These are phyloP conservation scores for Parastagonospora nodorum DNA, from an alignment of 2,329 filamentous ascomycete genomes.

Conservation along the genomic window DNA sequence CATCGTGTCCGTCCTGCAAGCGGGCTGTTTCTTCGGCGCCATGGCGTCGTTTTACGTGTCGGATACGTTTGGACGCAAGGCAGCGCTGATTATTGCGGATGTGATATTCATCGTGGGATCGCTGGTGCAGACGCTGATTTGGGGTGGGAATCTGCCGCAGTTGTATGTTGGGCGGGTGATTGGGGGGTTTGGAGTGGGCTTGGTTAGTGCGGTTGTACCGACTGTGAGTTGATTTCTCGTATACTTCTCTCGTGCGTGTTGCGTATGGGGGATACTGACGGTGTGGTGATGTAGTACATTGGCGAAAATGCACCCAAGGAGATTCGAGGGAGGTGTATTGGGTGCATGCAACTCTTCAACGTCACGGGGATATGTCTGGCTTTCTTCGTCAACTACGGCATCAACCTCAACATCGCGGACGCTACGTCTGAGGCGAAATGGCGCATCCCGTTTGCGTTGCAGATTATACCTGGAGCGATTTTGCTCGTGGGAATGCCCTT, in stretches of 20 bases:
- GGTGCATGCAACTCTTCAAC: slow-evolving; percentile 49
- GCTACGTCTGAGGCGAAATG: slow-evolving; percentile 54
- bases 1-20: slow-evolving; percentile 52
- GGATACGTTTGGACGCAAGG: slow-evolving; percentile 50
- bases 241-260: too few relatives aligned
- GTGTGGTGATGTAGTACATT: slow-evolving; percentile 29
- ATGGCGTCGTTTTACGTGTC: slow-evolving; percentile 49
- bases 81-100: slow-evolving; percentile 49
- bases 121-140: slow-evolving; percentile 45
- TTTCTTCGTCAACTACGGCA: slow-evolving; percentile 61
- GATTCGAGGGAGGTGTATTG: slow-evolving; percentile 46
- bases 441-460: slow-evolving; percentile 58
- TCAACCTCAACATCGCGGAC: slow-evolving; percentile 50
- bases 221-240: slow-evolving; percentile 26
- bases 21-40: slow-evolving; percentile 53
- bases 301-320: slow-evolving; percentile 53
- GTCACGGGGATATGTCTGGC: slow-evolving; percentile 55
- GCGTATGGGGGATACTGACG: too few relatives aligned
- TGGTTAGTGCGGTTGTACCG: slow-evolving; percentile 51
- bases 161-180: slow-evolving; percentile 52
- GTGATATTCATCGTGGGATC: slow-evolving; percentile 51
- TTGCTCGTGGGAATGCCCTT: slow-evolving; percentile 57
- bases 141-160: slow-evolving; percentile 34
- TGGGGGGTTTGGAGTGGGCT: slow-evolving; percentile 51
- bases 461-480: slow-evolving; percentile 58